Conservation (phyloP, 1,284 basidiomycete genomes). For the Tilletiaria anomala region DNA sequence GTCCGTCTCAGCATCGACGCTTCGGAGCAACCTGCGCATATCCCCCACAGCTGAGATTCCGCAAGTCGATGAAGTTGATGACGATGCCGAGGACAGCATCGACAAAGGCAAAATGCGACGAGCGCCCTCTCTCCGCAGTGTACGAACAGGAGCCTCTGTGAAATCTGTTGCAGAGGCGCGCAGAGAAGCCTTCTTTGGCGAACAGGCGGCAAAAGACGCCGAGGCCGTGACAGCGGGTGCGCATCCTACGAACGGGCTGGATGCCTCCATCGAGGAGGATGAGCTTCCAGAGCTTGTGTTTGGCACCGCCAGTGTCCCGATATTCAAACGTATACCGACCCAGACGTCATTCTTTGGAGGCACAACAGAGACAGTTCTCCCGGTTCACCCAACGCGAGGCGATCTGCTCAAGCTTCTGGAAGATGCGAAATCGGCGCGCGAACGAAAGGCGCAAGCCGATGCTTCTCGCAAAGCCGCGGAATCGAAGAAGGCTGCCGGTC, state of each 20-base stretch:
- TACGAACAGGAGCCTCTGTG: slow-evolving; percentile 13
- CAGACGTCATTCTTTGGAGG: not conserved
- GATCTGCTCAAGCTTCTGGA: not conserved
- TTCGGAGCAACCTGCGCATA: slow-evolving; percentile 7
- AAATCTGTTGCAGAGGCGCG: slow-evolving; percentile 24
- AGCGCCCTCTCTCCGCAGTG: slow-evolving; percentile 21
- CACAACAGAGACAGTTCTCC: not conserved
- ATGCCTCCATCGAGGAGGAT: slow-evolving; percentile 12
- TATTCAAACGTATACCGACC: slow-evolving; percentile 7
- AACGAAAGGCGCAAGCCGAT: slow-evolving; percentile 1
- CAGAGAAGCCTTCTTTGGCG: slow-evolving; percentile 23
- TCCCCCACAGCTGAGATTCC: too few relatives aligned
- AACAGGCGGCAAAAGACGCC: slow-evolving; percentile 1
- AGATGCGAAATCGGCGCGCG: not conserved
- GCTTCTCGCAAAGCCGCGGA: too few relatives aligned
- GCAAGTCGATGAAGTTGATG: slow-evolving; percentile 18
- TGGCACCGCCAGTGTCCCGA: slow-evolving; percentile 32
- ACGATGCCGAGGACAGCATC: slow-evolving; percentile 4
- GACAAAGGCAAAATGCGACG: slow-evolving; percentile 9
- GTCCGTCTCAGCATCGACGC: slow-evolving; percentile 4
- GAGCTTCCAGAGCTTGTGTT: slow-evolving; percentile 31
- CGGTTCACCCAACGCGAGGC: not conserved
- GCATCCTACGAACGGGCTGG: not conserved
- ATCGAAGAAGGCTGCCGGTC: too few relatives aligned
- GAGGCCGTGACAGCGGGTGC: not conserved